Percentiles rank a stretch among this genome's conserved stretches.
phyloP scores from a whole-genome alignment of 768 basidiomycete species.

The Suillus lakei region DNA sequence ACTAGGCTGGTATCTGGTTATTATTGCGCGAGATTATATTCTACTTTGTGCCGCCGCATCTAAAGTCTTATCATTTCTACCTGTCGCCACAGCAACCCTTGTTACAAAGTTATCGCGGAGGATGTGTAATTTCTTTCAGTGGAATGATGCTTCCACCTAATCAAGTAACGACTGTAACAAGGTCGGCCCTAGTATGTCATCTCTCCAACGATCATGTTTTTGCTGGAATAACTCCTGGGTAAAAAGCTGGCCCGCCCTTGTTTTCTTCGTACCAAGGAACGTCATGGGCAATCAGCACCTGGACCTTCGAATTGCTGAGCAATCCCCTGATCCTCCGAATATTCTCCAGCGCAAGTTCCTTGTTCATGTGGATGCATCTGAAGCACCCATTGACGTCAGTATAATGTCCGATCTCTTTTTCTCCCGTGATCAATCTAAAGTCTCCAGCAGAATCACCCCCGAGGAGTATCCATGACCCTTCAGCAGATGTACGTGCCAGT shows the following conservation, averaged over 20 bases:
- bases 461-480: conserved; percentile 59
- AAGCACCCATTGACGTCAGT: conserved; percentile 29
- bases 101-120: neutral
- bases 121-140: neutral
- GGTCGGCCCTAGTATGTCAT: neutral
- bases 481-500: conserved; percentile 56
- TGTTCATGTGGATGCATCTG: conserved; percentile 47
- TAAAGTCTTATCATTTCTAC: too few species aligned
- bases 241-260: conserved; percentile 41
- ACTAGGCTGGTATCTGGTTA: too few species aligned
- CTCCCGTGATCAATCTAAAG: conserved; percentile 52
- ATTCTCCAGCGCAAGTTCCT: conserved; percentile 44
- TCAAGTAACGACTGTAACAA: neutral
- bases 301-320: conserved; percentile 42
- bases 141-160: neutral
- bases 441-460: conserved; percentile 63
- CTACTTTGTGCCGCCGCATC: too few species aligned
- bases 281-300: conserved; percentile 56
- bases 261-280: conserved; percentile 52
- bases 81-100: too few species aligned
- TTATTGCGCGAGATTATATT: too few species aligned
- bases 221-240: conserved; percentile 12
- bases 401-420: conserved; percentile 41
- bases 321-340: conserved; percentile 45
- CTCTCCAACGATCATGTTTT: neutral